Evolutionary conservation across 1,284 basidiomycete genomes (phyloP), one percentile per base, ranked within the genome.

Genomic region (Papiliotrema terrestris): DNA sequence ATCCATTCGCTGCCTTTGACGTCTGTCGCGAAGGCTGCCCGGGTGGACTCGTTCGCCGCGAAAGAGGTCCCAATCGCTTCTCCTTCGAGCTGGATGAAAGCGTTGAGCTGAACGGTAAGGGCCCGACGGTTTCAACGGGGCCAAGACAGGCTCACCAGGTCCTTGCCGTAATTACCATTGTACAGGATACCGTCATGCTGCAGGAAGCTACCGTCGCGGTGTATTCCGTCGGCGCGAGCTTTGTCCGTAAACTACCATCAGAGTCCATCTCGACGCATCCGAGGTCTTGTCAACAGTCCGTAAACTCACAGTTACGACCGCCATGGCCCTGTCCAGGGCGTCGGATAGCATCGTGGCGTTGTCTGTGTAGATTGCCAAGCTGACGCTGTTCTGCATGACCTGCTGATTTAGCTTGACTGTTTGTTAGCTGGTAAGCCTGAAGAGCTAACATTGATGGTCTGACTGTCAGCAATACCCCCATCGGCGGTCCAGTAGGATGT

Each of bases 111-210:
- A 13, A 22, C 15, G 17, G 9, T 48, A 15, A 49, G 25, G 26
- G 2, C 14, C 2, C 17, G 29, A 19, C 29, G 37, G 11, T 14
- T 39, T 5, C 36, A 17, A 2, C 15, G 9, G 36, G 4, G 19
- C n/a, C 19, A 8, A 3, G 29, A 37, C 17, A 14, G 29, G 76
- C 82, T 60, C 59, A 84, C 82, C 79, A 84, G 65, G 46, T 83
- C 83, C 66, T 83, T 84, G 43, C 84, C 84, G 56, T 84, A 84
- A 68, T 84, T 84, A 11, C 73, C 85, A 56, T 83, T 84, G 67
- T 86, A 86, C 20, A 85, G 62, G 36, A 85, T 75, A 2, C 83
- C 83, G 8, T 64, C 69, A 62, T 86, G 85, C 70, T 86, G 83
- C 4, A 80, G 79, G 64, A 86, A 86, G 53, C 80, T 81, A 25